phyloP scores from a whole-genome alignment of 208 protist species.

The Herpetomonas muscarum region DNA sequence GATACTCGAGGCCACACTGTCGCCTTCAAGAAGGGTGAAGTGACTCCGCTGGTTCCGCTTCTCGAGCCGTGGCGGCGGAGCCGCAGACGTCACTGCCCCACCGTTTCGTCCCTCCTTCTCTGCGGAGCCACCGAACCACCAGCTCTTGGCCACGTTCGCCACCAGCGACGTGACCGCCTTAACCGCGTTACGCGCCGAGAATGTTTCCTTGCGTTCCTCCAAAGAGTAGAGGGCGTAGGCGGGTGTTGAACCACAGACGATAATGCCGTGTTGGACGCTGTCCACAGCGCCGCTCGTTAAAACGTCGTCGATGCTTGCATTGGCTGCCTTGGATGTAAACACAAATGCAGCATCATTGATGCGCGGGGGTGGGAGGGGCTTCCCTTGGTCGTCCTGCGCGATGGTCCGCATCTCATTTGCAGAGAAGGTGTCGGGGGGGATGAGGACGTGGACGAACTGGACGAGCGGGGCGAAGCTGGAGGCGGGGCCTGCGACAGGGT shows the following conservation, averaged over 20 bases:
- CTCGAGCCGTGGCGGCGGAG: constrained; percentile 18
- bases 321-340: background rate
- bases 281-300: background rate
- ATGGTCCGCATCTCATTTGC: constrained; percentile 29
- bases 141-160: constrained; percentile 29
- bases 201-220: constrained; percentile 22
- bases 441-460: constrained; percentile 31
- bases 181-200: constrained; percentile 42
- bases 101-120: background rate
- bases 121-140: constrained; percentile 32
- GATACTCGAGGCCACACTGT: constrained; percentile 41
- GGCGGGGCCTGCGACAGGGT: constrained; percentile 61
- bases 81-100: constrained; percentile 6
- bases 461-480: constrained; percentile 43
- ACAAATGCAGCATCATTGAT: background rate
- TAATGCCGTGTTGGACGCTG: constrained; percentile 21
- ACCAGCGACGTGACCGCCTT: constrained; percentile 47
- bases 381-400: background rate
- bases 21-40: constrained; percentile 44
- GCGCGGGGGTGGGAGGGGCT: constrained; percentile 1
- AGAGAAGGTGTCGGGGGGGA: constrained; percentile 26
- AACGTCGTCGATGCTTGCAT: background rate
- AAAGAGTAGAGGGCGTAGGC: constrained; percentile 52
- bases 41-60: constrained; percentile 22
- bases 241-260: constrained; percentile 53